A percentile compares a stretch with the other conserved stretches of the same genome.
These are phyloP conservation scores for Ogataea ramenticola DNA, from an alignment of 805 yeast genomes.

Conservation along the genomic window DNA sequence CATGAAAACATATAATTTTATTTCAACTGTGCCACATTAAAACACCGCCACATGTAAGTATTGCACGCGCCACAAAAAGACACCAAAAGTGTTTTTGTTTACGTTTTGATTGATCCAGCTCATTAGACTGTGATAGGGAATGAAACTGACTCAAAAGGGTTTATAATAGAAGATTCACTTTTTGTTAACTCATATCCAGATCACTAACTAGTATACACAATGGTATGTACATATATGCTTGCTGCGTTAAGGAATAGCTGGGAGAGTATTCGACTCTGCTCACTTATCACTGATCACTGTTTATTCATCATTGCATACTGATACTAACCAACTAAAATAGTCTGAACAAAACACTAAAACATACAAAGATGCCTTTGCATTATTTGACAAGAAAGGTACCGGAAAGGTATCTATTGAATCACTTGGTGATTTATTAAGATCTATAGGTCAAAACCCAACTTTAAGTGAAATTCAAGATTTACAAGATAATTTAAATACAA, in stretches of 20 bases:
- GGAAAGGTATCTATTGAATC: slow-evolving; percentile 81
- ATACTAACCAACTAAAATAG: neutral
- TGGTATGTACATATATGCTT: slow-evolving; percentile 1
- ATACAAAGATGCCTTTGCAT: slow-evolving; percentile 89
- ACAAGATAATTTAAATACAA: slow-evolving; percentile 26
- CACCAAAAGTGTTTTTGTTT: neutral
- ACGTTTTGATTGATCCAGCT: slow-evolving; percentile 1
- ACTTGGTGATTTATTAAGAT: slow-evolving; percentile 89
- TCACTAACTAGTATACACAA: neutral
- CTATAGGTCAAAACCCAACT: slow-evolving; percentile 98
- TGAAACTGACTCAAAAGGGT: no score
- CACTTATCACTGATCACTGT: no score
- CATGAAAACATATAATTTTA: no score
- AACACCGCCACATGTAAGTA: neutral
- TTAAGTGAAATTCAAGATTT: slow-evolving; percentile 72
- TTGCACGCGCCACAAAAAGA: neutral
- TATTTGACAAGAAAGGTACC: slow-evolving; percentile 93
- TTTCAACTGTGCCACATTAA: no score
- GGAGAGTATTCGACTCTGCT: no score
- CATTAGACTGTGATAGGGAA: no score
- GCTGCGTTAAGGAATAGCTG: no score
- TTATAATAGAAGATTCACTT: no score
- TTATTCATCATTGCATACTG: no score
- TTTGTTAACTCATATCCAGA: no score
- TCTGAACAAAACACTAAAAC: slow-evolving; percentile 26